Base-by-base conservation (phyloP, 257 asterid species). In the Pogostemon cablin region DNA sequence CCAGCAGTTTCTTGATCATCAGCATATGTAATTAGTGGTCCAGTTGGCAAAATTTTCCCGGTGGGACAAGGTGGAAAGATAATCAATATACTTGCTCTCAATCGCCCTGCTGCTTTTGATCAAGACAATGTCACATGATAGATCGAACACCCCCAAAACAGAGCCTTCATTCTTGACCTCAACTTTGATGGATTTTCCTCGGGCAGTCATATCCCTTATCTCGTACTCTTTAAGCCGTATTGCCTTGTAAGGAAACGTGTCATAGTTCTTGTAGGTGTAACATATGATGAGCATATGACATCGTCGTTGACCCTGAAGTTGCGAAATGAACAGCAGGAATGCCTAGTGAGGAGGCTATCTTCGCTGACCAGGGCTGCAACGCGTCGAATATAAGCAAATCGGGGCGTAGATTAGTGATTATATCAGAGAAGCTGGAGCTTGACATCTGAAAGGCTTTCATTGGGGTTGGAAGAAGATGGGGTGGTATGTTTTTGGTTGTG, bases 401-500 rank as follows among this genome's bases (percentile, higher is more conserved):
- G 0, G 84, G 84, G 11, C 39, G 62, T 3, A 77, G 53, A 3
- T 46, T 7, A 2, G 59, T 37, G 67, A 79, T 20, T 17, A 79
- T 71, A 17, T 47, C 65, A 0, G 59, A 43, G 50, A 79, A 75
- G 50, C 11, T 46, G 3, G 79, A 68, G 3, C 43, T 67, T 32
- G 84, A 73, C 53, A 2, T 61, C 15, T 66, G 78, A 55, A 82
- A 82, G 65, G 79, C 70, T 46, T 71, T 15, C 41, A 77, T n/a
- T 3, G 79, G 80, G 17, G 78, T 66, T 39, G 77, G 69, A 59
- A 82, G 54, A 49, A 77, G 81, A 8, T 77, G 41, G 17, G 79
- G 75, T 1, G 87, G 81, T 15, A 82, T 65, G 55, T 77, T 79
- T 3, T 74, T 82, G 53, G 87, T 82, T 11, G 87, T 82, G 77